Evolutionary conservation across 352 stramenopile genomes (phyloP).

Genomic region (Phytophthora idaei): DNA sequence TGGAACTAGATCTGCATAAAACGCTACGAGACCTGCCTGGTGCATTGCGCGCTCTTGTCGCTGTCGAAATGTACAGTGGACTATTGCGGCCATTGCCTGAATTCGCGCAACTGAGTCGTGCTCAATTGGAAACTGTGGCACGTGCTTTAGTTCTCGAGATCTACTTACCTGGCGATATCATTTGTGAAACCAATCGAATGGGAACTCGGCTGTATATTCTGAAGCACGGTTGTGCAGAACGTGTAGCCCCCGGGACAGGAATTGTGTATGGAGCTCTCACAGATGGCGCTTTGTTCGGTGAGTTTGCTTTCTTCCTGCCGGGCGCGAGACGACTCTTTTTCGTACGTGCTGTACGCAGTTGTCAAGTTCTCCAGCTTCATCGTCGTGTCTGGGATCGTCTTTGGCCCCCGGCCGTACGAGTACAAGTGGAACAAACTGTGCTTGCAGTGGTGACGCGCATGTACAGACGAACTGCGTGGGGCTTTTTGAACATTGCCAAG

Average conservation of each 20-base stretch:
- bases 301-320: slow-evolving; percentile 69
- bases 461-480: slow-evolving; percentile 41
- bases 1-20: slow-evolving; percentile 43
- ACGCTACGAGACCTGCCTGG: slow-evolving; percentile 58
- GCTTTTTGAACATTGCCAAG: slow-evolving; percentile 66
- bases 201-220: slow-evolving; percentile 57
- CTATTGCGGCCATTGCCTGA: slow-evolving; percentile 42
- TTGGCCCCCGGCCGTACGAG: slow-evolving; percentile 48
- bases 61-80: slow-evolving; percentile 58
- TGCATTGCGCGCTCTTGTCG: slow-evolving; percentile 45
- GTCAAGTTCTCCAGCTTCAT: slow-evolving; percentile 69
- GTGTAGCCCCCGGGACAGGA: slow-evolving; percentile 42
- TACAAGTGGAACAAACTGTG: slow-evolving; percentile 47
- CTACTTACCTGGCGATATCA: slow-evolving; percentile 64
- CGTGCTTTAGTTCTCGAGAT: slow-evolving; percentile 62
- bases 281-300: slow-evolving; percentile 55
- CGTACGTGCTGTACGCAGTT: slow-evolving; percentile 56
- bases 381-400: slow-evolving; percentile 50
- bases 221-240: slow-evolving; percentile 54
- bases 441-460: slow-evolving; percentile 41
- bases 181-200: slow-evolving; percentile 53
- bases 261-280: slow-evolving; percentile 44
- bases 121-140: slow-evolving; percentile 59
- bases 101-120: slow-evolving; percentile 40
- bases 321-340: slow-evolving; percentile 50